Conservation (phyloP, 2,329 filamentous ascomycete genomes). For the Amesomyces nigricolor region DNA sequence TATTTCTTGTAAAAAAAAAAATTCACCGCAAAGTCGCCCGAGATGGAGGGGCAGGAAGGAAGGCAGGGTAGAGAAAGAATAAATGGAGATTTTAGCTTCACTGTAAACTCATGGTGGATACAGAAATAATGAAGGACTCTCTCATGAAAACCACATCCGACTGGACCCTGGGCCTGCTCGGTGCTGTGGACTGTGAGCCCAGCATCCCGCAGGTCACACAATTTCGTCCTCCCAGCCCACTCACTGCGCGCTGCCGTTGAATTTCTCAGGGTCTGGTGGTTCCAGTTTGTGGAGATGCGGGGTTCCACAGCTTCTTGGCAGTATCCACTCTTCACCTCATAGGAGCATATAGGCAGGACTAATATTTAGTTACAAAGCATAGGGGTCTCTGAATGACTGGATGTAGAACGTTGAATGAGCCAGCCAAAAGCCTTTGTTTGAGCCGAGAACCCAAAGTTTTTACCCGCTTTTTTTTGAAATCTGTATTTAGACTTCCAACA, state of each 20-base stretch:
- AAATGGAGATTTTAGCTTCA: not conserved
- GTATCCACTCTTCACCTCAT: too few species aligned
- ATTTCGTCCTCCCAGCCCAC: not conserved
- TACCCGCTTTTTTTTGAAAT: too few species aligned
- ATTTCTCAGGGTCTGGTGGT: conserved; percentile 6
- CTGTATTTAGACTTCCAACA: too few species aligned
- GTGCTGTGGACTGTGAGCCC: not conserved
- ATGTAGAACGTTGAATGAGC: too few species aligned
- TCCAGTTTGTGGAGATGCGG: conserved; percentile 6
- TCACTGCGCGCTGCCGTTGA: not conserved
- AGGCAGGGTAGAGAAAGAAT: not conserved
- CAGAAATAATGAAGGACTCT: not conserved
- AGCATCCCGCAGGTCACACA: conserved; percentile 5
- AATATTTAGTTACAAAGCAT: too few species aligned
- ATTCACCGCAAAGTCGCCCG: not conserved
- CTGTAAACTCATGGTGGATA: conserved; percentile 14
- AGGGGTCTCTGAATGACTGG: too few species aligned
- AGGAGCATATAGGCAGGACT: too few species aligned
- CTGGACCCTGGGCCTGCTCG: not conserved
- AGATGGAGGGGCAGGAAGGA: not conserved
- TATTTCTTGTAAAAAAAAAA: not conserved
- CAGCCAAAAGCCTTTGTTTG: too few species aligned
- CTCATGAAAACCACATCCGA: not conserved
- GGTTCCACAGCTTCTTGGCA: not conserved
- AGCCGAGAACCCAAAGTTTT: too few species aligned